Evolutionary conservation across 768 basidiomycete species (phyloP).

Genomic region (Suillus bovinus): DNA sequence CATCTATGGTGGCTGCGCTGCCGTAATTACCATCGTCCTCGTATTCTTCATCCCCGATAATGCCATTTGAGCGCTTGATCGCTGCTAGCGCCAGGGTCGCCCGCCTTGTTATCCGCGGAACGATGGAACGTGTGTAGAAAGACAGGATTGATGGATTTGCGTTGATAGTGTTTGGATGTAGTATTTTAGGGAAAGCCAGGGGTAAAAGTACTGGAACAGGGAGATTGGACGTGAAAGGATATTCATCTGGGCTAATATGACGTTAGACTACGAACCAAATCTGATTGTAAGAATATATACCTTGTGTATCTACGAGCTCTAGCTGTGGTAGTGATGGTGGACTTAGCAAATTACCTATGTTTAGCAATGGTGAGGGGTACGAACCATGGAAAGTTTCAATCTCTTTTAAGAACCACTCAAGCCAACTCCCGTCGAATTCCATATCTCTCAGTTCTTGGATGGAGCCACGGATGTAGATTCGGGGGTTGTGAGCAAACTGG

Average conservation of each 20-base stretch:
- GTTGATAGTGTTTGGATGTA: constrained; percentile 80
- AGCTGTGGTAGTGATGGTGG: constrained; percentile 49
- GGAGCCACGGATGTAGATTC: constrained; percentile 79
- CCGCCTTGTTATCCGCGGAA: constrained; percentile 82
- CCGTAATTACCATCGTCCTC: constrained; percentile 99
- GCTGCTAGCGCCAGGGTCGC: constrained; percentile 69
- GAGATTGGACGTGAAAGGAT: constrained; percentile 85
- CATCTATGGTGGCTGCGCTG: constrained; percentile 89
- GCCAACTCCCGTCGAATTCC: constrained; percentile 85
- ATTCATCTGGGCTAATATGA: constrained; percentile 88
- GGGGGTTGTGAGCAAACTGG: constrained; percentile 92
- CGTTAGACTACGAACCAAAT: neutral
- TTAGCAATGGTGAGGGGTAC: constrained; percentile 31
- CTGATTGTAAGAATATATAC: constrained; percentile 43
- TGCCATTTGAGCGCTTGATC: constrained; percentile 65
- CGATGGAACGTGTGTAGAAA: constrained; percentile 87
- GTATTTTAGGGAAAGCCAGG: constrained; percentile 70
- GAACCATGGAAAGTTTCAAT: constrained; percentile 93
- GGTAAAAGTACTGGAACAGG: constrained; percentile 81
- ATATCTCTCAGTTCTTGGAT: constrained; percentile 76
- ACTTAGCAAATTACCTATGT: constrained; percentile 6
- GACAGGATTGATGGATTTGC: constrained; percentile 83
- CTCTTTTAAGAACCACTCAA: constrained; percentile 97
- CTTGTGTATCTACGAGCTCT: constrained; percentile 95
- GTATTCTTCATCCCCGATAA: constrained; percentile 64